Evolutionary conservation across 805 yeast genomes (phyloP).

Genomic region (Wilhelminamyces savonicus): DNA sequence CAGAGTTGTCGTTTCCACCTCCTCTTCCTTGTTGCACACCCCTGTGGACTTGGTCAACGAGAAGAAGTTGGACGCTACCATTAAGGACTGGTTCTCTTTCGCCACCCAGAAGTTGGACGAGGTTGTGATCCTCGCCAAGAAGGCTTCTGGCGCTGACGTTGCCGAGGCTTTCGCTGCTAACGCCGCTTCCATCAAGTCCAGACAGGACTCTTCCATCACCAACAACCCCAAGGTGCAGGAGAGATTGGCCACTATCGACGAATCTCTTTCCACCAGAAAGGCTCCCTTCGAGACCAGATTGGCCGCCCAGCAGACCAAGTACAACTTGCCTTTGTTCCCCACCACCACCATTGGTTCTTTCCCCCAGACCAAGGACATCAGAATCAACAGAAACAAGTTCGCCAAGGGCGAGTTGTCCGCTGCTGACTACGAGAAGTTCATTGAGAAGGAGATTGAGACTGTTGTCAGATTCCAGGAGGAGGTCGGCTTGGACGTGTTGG

Average conservation of each 20-base stretch:
- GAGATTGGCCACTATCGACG: conserved; percentile 75
- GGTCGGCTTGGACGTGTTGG: conserved; percentile 95
- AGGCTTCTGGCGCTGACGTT: conserved; percentile 78
- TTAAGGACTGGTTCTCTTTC: conserved; percentile 97
- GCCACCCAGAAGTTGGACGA: conserved; percentile 94
- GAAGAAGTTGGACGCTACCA: conserved; percentile 81
- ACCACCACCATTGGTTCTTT: conserved; percentile 99
- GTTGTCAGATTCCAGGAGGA: conserved; percentile 99
- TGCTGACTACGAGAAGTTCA: conserved; percentile 93
- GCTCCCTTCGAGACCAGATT: conserved; percentile 83
- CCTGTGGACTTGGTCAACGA: conserved; percentile 95
- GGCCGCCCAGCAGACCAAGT: conserved; percentile 76
- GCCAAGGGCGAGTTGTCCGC: conserved; percentile 93
- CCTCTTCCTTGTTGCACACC: conserved; percentile 96
- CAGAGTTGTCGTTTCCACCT: conserved; percentile 85
- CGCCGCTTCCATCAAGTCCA: conserved; percentile 77
- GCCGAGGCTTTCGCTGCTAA: conserved; percentile 74
- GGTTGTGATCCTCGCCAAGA: conserved; percentile 87
- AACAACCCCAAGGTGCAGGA: conserved; percentile 86
- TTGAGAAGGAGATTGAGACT: conserved; percentile 90
- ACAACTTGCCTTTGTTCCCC: conserved; percentile 98
- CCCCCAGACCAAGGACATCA: conserved; percentile 99
- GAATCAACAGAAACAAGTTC: conserved; percentile 97
- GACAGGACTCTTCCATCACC: conserved; percentile 82
- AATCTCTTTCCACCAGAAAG: conserved; percentile 74